Evolutionary conservation across 768 basidiomycete species (phyloP), one percentile per base, ranked within the genome.

Genomic region (Cyathus striatus): DNA sequence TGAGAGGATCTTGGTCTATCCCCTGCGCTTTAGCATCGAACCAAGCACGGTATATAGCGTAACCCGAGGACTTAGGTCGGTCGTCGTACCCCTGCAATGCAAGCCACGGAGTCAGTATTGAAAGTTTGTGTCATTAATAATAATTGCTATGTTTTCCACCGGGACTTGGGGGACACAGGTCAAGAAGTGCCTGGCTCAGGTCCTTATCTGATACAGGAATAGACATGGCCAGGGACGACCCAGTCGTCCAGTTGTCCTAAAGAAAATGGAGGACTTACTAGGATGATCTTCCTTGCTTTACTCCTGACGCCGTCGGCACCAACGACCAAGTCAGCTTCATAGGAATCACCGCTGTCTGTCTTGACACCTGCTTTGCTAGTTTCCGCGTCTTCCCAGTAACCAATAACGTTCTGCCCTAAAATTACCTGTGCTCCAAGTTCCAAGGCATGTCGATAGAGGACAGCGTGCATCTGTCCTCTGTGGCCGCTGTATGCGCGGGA

Each of bases 251-350:
- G 9, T n/a, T 9, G 27, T 30, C 12, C 21, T 37, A 14, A 37
- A 7, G 12, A 20, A n/a, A 10, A 37, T 37, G 3, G 35, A n/a
- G 20, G n/a, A 41, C 51, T 17, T 34, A 59, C 56, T 40, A 57
- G 39, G 14, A 59, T 50, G 23, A 49, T 42, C 35, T 37, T 47
- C 26, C 56, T 41, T 6, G 56, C 57, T 24, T 45, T 45, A 22
- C 56, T 55, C 23, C 54, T 43, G 33, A 51, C 50, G 40, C 59
- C 60, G 39, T 61, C 60, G 3, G 58, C 60, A 6, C 49, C 56
- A 33, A 61, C 43, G 20, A 61, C 53, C 23, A 58, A 38, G 44
- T 61, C 56, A 4, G 53, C 59, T 16, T 35, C 45, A 18, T 55
- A n/a, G 14, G 41, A 22, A 40, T 54, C 35, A 13, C 4, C 20